phyloP scores from a whole-genome alignment of 1,139 yeast species.

The Suhomyces bolitotheri region DNA sequence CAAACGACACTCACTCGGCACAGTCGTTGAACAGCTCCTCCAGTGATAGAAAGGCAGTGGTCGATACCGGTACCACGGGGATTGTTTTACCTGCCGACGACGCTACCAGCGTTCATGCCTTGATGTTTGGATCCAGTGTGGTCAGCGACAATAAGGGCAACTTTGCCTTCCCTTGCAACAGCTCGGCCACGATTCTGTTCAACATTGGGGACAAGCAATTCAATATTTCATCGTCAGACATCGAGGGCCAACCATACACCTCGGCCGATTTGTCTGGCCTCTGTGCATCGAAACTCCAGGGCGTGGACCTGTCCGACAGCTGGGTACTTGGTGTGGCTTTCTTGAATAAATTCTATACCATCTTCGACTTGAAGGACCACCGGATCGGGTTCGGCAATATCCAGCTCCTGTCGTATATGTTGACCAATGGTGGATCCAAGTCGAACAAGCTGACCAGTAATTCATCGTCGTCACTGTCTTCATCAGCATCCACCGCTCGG shows the following conservation, averaged over 20 bases:
- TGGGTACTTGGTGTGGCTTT: conserved; percentile 66
- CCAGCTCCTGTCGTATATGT: conserved; percentile 5
- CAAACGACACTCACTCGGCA: conserved; percentile 23
- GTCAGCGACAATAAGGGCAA: conserved; percentile 57
- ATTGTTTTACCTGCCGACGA: conserved; percentile 57
- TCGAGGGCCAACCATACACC: conserved; percentile 50
- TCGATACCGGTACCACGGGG: conserved; percentile 71
- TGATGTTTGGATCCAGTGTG: conserved; percentile 44
- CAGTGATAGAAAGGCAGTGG: conserved; percentile 45
- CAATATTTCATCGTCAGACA: conserved; percentile 37
- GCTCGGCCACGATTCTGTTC: conserved; percentile 29
- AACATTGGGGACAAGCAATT: conserved; percentile 45
- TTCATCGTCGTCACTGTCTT: conserved; percentile 5
- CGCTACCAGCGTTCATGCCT: conserved; percentile 51
- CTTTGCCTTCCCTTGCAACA: conserved; percentile 60
- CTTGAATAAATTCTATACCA: conserved; percentile 56
- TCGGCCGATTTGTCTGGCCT: conserved; percentile 41
- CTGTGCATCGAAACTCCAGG: conserved; percentile 70
- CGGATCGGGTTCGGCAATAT: conserved; percentile 53
- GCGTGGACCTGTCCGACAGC: conserved; percentile 34
- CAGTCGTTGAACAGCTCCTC: conserved; percentile 4
- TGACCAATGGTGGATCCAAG: conserved; percentile 3
- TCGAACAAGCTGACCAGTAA: background rate
- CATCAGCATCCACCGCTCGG: conserved; percentile 13
- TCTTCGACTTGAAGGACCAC: conserved; percentile 54